A percentile compares a stretch with the other conserved stretches of the same genome.
phyloP scores from a whole-genome alignment of 169 alveolate genomes.

The Plasmodium vinckei region DNA sequence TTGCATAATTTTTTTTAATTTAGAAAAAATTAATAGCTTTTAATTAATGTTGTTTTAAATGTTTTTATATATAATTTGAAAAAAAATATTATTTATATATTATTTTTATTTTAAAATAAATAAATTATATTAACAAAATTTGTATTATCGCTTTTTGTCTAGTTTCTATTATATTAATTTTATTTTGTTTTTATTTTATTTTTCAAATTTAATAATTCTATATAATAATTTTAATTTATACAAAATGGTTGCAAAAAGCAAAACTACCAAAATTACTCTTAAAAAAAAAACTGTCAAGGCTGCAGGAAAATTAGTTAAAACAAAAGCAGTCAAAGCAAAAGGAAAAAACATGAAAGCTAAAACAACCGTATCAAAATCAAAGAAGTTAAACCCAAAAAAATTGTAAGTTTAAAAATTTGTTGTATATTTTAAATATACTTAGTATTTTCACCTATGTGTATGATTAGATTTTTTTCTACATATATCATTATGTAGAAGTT shows the following conservation, averaged over 20 bases:
- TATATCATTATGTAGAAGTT: too few species aligned
- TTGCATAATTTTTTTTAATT: constrained; percentile 3
- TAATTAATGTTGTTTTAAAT: constrained; percentile 6
- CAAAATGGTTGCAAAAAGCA: constrained; percentile 62
- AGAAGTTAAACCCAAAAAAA: constrained; percentile 37
- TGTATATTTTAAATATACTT: too few species aligned
- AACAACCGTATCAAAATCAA: constrained; percentile 3
- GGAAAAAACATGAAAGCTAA: constrained; percentile 7
- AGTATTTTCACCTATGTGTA: too few species aligned
- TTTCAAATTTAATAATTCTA: constrained; percentile 3
- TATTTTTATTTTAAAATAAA: neutral
- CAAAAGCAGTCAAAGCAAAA: constrained; percentile 13
- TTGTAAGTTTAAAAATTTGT: constrained; percentile 12
- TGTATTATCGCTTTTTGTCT: neutral
- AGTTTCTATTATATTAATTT: neutral
- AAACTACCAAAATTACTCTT: constrained; percentile 20
- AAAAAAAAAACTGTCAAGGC: constrained; percentile 16
- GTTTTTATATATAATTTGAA: constrained; percentile 5
- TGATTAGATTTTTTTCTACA: too few species aligned
- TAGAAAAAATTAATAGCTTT: constrained; percentile 10
- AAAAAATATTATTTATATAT: neutral
- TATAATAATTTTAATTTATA: constrained; percentile 12
- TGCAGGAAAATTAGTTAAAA: constrained; percentile 18
- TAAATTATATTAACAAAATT: too few species aligned
- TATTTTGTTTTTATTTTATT: neutral